Percentiles rank a stretch among this genome's conserved stretches.
Conservation (phyloP, 768 basidiomycete species). For the Leucosporidium scottii region DNA sequence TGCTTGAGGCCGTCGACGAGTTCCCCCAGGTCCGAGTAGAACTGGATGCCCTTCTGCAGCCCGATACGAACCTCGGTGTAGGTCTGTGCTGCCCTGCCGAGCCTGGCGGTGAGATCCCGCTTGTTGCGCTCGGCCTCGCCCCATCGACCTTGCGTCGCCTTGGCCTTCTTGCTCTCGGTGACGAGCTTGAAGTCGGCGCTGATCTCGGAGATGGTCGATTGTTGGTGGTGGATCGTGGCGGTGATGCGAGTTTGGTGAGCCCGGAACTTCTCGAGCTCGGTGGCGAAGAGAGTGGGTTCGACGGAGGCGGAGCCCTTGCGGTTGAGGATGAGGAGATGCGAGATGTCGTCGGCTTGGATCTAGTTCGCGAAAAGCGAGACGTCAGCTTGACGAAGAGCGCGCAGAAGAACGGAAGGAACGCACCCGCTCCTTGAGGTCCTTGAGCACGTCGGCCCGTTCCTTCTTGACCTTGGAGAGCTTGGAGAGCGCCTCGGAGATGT, state of each 20-base stretch:
- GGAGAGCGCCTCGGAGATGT: conserved; percentile 71
- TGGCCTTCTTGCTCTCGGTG: conserved; percentile 65
- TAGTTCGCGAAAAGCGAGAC: conserved; percentile 40
- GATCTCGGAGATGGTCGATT: conserved; percentile 65
- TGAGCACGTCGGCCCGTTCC: conserved; percentile 77
- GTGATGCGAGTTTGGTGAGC: conserved; percentile 78
- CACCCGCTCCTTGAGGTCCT: conserved; percentile 95
- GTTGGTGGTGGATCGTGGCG: conserved; percentile 70
- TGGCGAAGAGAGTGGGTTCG: conserved; percentile 80
- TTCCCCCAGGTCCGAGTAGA: conserved; percentile 72
- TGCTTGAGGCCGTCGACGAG: conserved; percentile 55
- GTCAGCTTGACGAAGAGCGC: not conserved
- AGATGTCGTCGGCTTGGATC: conserved; percentile 95
- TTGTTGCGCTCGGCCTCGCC: conserved; percentile 73
- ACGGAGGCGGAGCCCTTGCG: conserved; percentile 66
- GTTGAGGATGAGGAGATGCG: conserved; percentile 83
- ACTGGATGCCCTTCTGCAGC: conserved; percentile 70
- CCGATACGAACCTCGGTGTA: conserved; percentile 85
- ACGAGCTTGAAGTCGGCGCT: conserved; percentile 65
- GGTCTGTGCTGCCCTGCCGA: conserved; percentile 67
- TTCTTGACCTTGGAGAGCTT: conserved; percentile 72
- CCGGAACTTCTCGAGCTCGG: conserved; percentile 90
- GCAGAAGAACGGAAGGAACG: not conserved
- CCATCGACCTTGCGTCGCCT: conserved; percentile 67
- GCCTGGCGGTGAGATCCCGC: conserved; percentile 63